A percentile compares a stretch with the other conserved stretches of the same genome.
Conservation (phyloP, 2,329 filamentous ascomycete genomes). For the Dothidotthia symphoricarpi region DNA sequence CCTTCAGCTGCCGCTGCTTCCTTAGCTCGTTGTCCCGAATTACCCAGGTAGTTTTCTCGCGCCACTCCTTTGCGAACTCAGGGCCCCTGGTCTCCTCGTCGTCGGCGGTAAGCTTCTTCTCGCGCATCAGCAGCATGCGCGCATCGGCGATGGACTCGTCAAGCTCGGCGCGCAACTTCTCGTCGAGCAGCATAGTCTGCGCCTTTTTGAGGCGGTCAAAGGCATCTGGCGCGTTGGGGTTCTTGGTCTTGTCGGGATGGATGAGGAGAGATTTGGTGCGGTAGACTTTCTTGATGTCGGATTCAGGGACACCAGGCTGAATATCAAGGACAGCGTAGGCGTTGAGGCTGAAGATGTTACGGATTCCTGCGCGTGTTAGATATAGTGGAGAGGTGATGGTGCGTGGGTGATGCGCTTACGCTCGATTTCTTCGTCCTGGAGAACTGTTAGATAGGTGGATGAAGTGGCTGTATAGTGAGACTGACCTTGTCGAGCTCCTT, state of each 20-base stretch:
- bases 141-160: constrained; percentile 97
- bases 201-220: constrained; percentile 97
- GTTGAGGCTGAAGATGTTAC: constrained; percentile 81
- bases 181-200: constrained; percentile 85
- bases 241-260: constrained; percentile 96
- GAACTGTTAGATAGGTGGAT: constrained; percentile 11
- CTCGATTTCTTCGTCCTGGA: constrained; percentile 88
- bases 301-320: constrained; percentile 90
- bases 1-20: constrained; percentile 80
- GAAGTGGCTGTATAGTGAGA: neutral
- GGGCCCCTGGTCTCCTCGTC: constrained; percentile 81
- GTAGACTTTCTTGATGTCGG: constrained; percentile 91
- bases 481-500: constrained; percentile 86
- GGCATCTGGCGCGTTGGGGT: constrained; percentile 85
- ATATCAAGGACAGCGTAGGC: constrained; percentile 93
- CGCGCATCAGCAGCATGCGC: constrained; percentile 88
- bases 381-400: neutral
- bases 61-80: constrained; percentile 81
- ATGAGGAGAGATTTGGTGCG: constrained; percentile 98
- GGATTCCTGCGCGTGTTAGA: constrained; percentile 55
- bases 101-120: constrained; percentile 90
- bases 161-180: constrained; percentile 81
- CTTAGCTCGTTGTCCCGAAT: constrained; percentile 91
- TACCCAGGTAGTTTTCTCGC: constrained; percentile 83
- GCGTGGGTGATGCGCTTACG: constrained; percentile 45